Evolutionary conservation across 2,329 filamentous ascomycete genomes (phyloP).

Genomic region (Aspergillus pseudoviridinutans): DNA sequence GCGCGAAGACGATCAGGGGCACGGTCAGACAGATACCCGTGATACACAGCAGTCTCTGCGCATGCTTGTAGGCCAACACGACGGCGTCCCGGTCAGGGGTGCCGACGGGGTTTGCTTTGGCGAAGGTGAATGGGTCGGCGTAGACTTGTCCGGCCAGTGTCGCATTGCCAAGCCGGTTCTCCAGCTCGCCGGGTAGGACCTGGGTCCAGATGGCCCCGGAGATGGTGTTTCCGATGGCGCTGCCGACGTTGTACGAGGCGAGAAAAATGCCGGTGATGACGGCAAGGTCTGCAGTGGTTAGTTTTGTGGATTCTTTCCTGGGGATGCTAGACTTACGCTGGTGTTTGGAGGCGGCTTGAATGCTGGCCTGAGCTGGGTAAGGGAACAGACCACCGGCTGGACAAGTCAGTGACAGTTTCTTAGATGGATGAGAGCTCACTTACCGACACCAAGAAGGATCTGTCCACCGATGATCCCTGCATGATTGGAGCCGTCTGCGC

Average conservation of each 20-base stretch:
- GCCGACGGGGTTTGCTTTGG: constrained; percentile 39
- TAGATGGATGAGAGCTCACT: not conserved
- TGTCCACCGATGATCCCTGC: constrained; percentile 61
- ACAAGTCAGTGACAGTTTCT: not conserved
- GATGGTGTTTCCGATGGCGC: constrained; percentile 57
- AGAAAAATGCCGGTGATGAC: constrained; percentile 62
- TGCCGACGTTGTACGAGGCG: constrained; percentile 61
- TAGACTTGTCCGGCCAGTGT: constrained; percentile 40
- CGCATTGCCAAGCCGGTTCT: constrained; percentile 34
- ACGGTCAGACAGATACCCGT: constrained; percentile 48
- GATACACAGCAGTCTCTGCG: constrained; percentile 48
- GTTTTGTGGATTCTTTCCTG: not conserved
- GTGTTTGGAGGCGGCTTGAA: constrained; percentile 49
- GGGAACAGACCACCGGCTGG: constrained; percentile 58
- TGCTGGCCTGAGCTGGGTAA: constrained; percentile 49
- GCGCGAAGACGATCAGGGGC: constrained; percentile 44
- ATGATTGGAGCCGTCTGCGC: constrained; percentile 39
- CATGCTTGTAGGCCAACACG: constrained; percentile 43
- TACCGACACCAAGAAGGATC: constrained; percentile 57
- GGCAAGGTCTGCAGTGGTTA: constrained; percentile 47
- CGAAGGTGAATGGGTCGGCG: constrained; percentile 40
- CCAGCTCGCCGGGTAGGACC: constrained; percentile 48
- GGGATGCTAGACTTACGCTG: constrained; percentile 32
- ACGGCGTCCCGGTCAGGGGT: constrained; percentile 43
- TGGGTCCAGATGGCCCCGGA: constrained; percentile 63